Conservation (phyloP, 176 grass and related monocot species). For the Raddia guianensis region DNA sequence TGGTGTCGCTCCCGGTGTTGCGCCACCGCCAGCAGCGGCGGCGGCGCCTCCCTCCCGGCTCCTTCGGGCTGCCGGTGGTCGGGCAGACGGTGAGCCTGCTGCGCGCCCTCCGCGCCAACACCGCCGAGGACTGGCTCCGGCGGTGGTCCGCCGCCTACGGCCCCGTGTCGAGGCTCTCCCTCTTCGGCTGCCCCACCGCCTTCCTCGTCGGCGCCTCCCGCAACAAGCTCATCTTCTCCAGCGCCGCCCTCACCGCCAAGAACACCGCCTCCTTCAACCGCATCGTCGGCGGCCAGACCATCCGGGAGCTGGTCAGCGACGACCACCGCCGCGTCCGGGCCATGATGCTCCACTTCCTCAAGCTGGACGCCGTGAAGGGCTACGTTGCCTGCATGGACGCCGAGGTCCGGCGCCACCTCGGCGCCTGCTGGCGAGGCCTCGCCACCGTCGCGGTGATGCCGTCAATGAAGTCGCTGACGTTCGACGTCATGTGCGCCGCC, state of each 20-base stretch:
- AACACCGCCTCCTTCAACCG: not conserved
- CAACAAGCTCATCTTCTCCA: constrained; percentile 51
- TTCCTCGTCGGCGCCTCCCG: constrained; percentile 24
- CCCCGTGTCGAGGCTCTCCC: constrained; percentile 34
- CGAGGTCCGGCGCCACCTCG: constrained; percentile 40
- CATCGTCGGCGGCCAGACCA: constrained; percentile 31
- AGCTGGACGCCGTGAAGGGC: constrained; percentile 26
- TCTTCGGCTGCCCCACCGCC: constrained; percentile 33
- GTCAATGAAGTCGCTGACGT: constrained; percentile 49
- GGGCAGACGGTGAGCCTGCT: constrained; percentile 41
- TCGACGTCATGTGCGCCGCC: constrained; percentile 42
- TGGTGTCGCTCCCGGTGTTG: not conserved
- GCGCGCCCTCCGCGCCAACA: constrained; percentile 42
- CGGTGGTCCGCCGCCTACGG: not conserved
- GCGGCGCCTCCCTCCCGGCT: not conserved
- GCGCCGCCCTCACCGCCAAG: not conserved
- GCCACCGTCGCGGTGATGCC: constrained; percentile 36
- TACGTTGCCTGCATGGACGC: constrained; percentile 37
- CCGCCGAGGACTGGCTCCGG: constrained; percentile 42
- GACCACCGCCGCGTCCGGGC: constrained; percentile 40
- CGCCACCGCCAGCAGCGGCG: not conserved
- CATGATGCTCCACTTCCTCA: constrained; percentile 43
- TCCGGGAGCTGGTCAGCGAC: constrained; percentile 31
- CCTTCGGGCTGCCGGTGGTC: constrained; percentile 32
- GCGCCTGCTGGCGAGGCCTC: constrained; percentile 5